Percentiles rank a stretch among this genome's conserved stretches.
phyloP scores from a whole-genome alignment of 148 eudicot genomes.

The Beta vulgaris region DNA sequence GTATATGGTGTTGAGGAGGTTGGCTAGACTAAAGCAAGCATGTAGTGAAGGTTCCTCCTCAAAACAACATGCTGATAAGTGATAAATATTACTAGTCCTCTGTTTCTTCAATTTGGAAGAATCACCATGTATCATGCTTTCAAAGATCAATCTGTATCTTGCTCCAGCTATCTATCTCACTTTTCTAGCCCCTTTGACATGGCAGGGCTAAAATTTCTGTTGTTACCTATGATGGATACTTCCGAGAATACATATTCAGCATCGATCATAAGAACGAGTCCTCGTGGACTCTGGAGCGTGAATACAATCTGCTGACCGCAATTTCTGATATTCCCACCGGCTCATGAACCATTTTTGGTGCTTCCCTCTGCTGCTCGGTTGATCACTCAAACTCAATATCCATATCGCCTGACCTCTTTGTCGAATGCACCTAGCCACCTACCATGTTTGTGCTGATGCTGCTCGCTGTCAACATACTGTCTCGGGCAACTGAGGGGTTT shows the following conservation, averaged over 20 bases:
- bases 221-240: conserved; percentile 64
- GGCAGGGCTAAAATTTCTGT: conserved; percentile 68
- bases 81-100: too few species aligned
- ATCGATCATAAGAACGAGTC: conserved; percentile 60
- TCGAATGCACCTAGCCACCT: neutral
- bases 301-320: conserved; percentile 50
- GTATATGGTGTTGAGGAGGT: too few species aligned
- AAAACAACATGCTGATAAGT: too few species aligned
- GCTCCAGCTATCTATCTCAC: neutral
- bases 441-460: neutral
- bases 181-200: neutral
- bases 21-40: too few species aligned
- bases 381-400: neutral
- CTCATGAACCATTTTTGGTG: conserved; percentile 1
- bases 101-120: too few species aligned
- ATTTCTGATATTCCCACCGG: conserved; percentile 12
- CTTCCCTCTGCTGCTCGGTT: too few species aligned
- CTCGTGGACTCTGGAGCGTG: conserved; percentile 70
- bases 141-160: too few species aligned
- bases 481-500: neutral
- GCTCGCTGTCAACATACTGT: neutral
- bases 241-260: conserved; percentile 56
- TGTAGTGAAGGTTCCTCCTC: too few species aligned
- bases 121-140: too few species aligned
- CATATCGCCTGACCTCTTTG: neutral